A percentile compares a stretch with the other conserved stretches of the same genome.
These are phyloP conservation scores for Piedraia hortae DNA, from an alignment of 2,329 filamentous ascomycete species.

Conservation along the genomic window DNA sequence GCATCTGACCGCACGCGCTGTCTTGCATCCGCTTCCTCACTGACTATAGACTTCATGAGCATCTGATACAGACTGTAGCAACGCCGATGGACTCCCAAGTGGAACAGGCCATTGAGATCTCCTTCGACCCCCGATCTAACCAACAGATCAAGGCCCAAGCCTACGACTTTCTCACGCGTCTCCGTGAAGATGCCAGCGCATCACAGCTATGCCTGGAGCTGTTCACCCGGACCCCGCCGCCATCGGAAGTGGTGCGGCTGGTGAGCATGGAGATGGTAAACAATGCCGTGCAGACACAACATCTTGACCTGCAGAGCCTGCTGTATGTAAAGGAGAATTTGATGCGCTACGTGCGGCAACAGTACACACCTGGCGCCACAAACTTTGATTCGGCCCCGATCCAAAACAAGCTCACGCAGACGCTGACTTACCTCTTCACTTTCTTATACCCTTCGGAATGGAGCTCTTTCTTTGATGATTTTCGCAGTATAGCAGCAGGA, in stretches of 20 bases:
- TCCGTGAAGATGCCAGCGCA: slow-evolving; percentile 55
- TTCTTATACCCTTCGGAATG: slow-evolving; percentile 64
- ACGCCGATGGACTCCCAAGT: slow-evolving; percentile 29
- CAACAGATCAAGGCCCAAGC: slow-evolving; percentile 53
- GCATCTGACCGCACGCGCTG: too few species aligned
- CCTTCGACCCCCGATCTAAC: slow-evolving; percentile 56
- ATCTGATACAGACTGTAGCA: too few species aligned
- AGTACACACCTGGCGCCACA: slow-evolving; percentile 31
- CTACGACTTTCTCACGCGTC: slow-evolving; percentile 48
- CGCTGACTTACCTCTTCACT: slow-evolving; percentile 77
- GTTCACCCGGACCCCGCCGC: slow-evolving; percentile 49
- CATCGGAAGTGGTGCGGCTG: slow-evolving; percentile 63
- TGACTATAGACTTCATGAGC: too few species aligned
- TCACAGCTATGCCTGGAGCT: slow-evolving; percentile 76
- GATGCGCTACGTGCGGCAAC: slow-evolving; percentile 50
- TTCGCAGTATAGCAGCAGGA: slow-evolving; percentile 45
- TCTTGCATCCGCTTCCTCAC: too few species aligned
- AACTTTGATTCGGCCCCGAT: slow-evolving; percentile 46
- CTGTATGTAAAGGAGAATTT: slow-evolving; percentile 54
- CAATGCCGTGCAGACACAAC: slow-evolving; percentile 57
- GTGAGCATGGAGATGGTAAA: slow-evolving; percentile 83
- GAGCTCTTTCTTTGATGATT: slow-evolving; percentile 76
- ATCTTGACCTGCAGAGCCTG: slow-evolving; percentile 45
- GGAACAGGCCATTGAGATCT: slow-evolving; percentile 85
- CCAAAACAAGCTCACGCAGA: slow-evolving; percentile 94